Evolutionary conservation across 2,329 filamentous ascomycete species (phyloP).

Genomic region (Cordyceps fumosorosea): DNA sequence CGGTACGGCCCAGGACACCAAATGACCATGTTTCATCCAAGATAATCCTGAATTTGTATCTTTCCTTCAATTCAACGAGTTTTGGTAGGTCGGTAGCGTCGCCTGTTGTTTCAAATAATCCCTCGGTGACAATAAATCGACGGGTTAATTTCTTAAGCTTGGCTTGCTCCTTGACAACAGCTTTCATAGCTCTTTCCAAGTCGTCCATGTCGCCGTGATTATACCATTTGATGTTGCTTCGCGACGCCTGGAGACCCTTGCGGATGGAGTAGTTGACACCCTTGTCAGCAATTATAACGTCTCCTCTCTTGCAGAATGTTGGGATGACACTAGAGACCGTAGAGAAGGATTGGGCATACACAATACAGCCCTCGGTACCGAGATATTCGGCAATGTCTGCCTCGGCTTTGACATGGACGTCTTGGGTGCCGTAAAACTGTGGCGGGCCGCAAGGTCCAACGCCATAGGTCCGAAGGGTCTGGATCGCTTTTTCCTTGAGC

Average conservation of each 20-base stretch:
- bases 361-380: slow-evolving; percentile 81
- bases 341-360: slow-evolving; percentile 94
- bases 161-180: slow-evolving; percentile 80
- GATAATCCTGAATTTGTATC: slow-evolving; percentile 96
- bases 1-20: slow-evolving; percentile 84
- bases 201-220: slow-evolving; percentile 96
- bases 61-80: slow-evolving; percentile 87
- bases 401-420: slow-evolving; percentile 96
- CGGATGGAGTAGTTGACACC: slow-evolving; percentile 91
- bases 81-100: slow-evolving; percentile 80
- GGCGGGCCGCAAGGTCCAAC: slow-evolving; percentile 95
- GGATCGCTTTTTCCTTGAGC: slow-evolving; percentile 90
- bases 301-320: slow-evolving; percentile 91
- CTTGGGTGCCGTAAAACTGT: slow-evolving; percentile 96
- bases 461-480: slow-evolving; percentile 88
- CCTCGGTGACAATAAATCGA: slow-evolving; percentile 93
- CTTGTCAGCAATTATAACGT: slow-evolving; percentile 93
- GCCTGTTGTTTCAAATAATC: slow-evolving; percentile 83
- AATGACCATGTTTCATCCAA: slow-evolving; percentile 98
- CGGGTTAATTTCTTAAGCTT: slow-evolving; percentile 80
- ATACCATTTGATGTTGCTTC: slow-evolving; percentile 89
- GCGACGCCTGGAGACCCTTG: slow-evolving; percentile 87
- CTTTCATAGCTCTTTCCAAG: slow-evolving; percentile 75
- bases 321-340: slow-evolving; percentile 97
- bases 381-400: slow-evolving; percentile 86